Percentiles rank a stretch among this genome's conserved stretches.
phyloP scores from a whole-genome alignment of 495 filamentous ascomycete species.

The Annulohypoxylon nitens region DNA sequence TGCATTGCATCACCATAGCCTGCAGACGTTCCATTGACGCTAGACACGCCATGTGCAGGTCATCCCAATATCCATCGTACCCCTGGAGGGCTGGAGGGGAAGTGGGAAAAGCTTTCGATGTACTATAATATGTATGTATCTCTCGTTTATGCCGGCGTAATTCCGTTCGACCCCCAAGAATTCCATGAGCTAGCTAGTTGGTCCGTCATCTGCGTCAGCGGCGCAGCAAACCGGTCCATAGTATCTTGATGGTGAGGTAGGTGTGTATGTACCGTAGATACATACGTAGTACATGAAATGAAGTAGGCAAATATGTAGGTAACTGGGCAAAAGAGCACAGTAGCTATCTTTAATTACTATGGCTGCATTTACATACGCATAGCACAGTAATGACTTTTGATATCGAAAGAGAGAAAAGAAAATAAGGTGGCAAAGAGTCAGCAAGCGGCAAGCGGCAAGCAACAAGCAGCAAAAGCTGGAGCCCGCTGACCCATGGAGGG shows the following conservation, averaged over 20 bases:
- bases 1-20: slow-evolving; percentile 37
- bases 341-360: slow-evolving; percentile 10
- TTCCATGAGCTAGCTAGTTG: slow-evolving; percentile 13
- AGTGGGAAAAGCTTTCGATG: not conserved
- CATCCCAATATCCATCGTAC: slow-evolving; percentile 37
- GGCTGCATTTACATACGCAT: slow-evolving; percentile 30
- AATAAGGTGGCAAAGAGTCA: slow-evolving; percentile 41
- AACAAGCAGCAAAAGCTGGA: slow-evolving; percentile 13
- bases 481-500: slow-evolving; percentile 38
- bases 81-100: slow-evolving; percentile 27
- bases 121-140: slow-evolving; percentile 1
- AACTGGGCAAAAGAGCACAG: not conserved
- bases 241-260: slow-evolving; percentile 15
- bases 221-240: slow-evolving; percentile 25
- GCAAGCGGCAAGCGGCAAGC: slow-evolving; percentile 9
- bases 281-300: not conserved
- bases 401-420: slow-evolving; percentile 15
- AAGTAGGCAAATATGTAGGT: slow-evolving; percentile 6
- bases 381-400: slow-evolving; percentile 30
- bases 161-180: slow-evolving; percentile 19
- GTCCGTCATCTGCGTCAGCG: slow-evolving; percentile 37
- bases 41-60: slow-evolving; percentile 48
- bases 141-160: slow-evolving; percentile 26
- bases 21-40: slow-evolving; percentile 45
- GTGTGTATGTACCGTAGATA: slow-evolving; percentile 13